phyloP scores from a whole-genome alignment of 441 rosid genomes.

The Populus hybrid region DNA sequence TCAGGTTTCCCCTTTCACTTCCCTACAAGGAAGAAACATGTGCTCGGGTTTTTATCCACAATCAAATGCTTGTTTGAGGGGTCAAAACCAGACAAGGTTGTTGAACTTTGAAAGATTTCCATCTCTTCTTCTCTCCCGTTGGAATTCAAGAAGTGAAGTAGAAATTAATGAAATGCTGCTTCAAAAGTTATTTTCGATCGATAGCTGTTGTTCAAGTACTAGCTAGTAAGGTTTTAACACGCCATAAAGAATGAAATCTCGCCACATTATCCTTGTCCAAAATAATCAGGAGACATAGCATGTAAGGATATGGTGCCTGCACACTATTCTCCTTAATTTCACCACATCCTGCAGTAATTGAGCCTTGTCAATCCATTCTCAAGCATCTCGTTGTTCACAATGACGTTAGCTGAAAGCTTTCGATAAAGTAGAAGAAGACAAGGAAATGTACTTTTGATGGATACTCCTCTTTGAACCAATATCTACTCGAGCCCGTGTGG shows the following conservation, averaged over 20 bases:
- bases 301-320: background rate
- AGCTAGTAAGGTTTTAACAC: background rate
- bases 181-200: background rate
- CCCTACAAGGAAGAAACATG: background rate
- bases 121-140: background rate
- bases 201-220: background rate
- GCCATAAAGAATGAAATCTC: background rate
- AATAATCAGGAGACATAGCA: background rate
- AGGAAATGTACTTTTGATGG: constrained; percentile 4
- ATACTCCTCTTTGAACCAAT: background rate
- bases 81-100: constrained; percentile 9
- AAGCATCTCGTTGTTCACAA: background rate
- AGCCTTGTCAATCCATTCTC: background rate
- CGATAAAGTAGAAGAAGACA: background rate
- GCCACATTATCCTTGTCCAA: background rate
- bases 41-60: background rate
- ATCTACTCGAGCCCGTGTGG: background rate
- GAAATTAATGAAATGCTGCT: background rate
- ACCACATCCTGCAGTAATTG: background rate
- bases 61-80: constrained; percentile 12
- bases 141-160: background rate
- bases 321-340: background rate
- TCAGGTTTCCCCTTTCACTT: background rate
- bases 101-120: background rate
- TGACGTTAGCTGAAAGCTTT: background rate